Base-by-base conservation (phyloP, 768 basidiomycete species). In the Termitomyces titanicus region DNA sequence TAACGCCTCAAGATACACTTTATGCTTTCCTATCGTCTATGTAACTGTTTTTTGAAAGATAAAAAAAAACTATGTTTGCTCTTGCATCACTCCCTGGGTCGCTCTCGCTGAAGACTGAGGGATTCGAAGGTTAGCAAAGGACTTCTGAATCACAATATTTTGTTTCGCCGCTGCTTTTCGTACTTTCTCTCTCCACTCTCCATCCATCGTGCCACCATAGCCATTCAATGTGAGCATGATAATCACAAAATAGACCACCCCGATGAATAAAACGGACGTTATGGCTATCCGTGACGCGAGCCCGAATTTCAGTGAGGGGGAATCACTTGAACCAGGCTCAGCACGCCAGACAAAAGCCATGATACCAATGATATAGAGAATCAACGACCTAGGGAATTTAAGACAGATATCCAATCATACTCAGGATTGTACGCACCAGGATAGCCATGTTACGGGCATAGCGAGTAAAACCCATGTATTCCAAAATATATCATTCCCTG, bases 261-360 rank as follows among this genome's bases (percentile, higher is more conserved):
- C 87, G 20, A 88, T 56, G 5, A 70, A 60, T 31, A 87, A 75
- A 15, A 85, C 64, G 3, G 62, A 63, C 0, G 88, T 81, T 47
- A 89, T 72, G 1, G 68, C 74, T 18, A 85, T 70, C 15, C 86
- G 79, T 2, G 82, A 77, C 2, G 72, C 80, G 5, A 85, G 64
- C 0, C 70, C 70, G 0, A 79, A 76, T 17, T 85, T 85, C 0
- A 80, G 17, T 12, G 25, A 3, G n/a, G 5, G 43, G 10, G 31
- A 2, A 37, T 43, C 20, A 18, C 8, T 24, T 9, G 27, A 11
- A 46, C 6, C 9, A 5, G 43, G 22, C 8, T 44, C 51, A 11
- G 51, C 80, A 44, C 83, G 79, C 88, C 88, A 89, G 46, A 88
- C 81, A 58, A 81, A 89, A 4, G 82, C 75, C 31, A 86, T 72